A percentile compares a stretch with the other conserved stretches of the same genome.
Conservation (phyloP, 2,329 filamentous ascomycete genomes). For the Grosmannia clavigera region DNA sequence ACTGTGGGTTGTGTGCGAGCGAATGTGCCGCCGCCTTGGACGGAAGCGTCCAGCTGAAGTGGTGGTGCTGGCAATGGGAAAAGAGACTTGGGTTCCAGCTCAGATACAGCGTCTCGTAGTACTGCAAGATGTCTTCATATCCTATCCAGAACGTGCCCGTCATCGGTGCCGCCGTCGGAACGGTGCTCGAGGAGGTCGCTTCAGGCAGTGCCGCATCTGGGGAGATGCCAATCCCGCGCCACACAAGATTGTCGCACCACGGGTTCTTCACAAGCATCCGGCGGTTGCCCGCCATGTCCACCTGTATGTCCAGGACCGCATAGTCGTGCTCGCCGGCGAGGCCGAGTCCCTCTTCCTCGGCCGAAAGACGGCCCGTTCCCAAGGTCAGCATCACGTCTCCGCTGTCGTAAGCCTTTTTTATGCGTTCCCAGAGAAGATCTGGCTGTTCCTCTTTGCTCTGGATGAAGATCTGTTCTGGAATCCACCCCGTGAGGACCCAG, state of each 20-base stretch:
- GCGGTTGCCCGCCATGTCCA: slow-evolving; percentile 44
- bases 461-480: slow-evolving; percentile 88
- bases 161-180: slow-evolving; percentile 15
- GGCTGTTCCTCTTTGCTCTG: slow-evolving; percentile 66
- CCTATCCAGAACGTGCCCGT: slow-evolving; percentile 92
- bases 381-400: slow-evolving; percentile 81
- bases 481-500: slow-evolving; percentile 89
- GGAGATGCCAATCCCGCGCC: slow-evolving; percentile 42
- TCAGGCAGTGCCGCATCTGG: background rate
- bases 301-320: slow-evolving; percentile 66
- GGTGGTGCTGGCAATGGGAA: slow-evolving; percentile 68
- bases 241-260: slow-evolving; percentile 73
- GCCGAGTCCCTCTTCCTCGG: slow-evolving; percentile 67
- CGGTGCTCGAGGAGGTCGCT: slow-evolving; percentile 8
- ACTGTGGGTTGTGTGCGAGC: slow-evolving; percentile 57
- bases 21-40: slow-evolving; percentile 36
- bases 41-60: slow-evolving; percentile 69
- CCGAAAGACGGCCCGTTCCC: slow-evolving; percentile 73
- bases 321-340: slow-evolving; percentile 90
- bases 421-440: slow-evolving; percentile 63
- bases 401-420: slow-evolving; percentile 60
- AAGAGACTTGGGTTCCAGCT: slow-evolving; percentile 95
- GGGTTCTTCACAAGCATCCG: slow-evolving; percentile 86
- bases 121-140: slow-evolving; percentile 73
- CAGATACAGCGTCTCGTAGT: slow-evolving; percentile 91